These are phyloP conservation scores for Echinochloa phyllopogon DNA, from an alignment of 176 grass and related monocot species.

Conservation along the genomic window DNA sequence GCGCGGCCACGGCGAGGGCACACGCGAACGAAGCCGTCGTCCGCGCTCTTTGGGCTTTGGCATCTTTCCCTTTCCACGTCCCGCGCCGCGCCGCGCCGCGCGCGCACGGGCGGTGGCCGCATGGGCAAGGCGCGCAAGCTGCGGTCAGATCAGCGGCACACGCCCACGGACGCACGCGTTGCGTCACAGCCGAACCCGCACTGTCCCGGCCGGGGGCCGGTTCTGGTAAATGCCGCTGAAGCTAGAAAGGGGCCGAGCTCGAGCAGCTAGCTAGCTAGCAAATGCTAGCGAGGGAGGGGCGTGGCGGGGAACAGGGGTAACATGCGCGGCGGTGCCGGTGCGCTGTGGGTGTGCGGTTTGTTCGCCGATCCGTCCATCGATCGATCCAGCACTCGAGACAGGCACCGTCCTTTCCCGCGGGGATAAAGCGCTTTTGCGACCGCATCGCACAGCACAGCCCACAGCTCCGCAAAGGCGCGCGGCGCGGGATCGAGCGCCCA, in stretches of 20 bases:
- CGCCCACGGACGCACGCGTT: neutral
- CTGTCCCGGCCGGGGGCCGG: neutral
- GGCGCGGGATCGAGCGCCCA: too few species aligned
- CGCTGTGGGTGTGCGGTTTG: neutral
- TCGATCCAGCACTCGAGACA: neutral
- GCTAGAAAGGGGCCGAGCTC: neutral
- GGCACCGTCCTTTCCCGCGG: constrained; percentile 14
- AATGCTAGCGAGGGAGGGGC: neutral
- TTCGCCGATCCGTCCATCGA: constrained; percentile 11
- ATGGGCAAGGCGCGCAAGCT: neutral
- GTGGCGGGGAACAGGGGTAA: constrained; percentile 56
- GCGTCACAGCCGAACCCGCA: neutral
- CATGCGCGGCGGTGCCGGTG: constrained; percentile 39
- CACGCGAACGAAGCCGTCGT: neutral
- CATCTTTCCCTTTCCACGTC: too few species aligned
- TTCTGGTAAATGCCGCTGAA: neutral
- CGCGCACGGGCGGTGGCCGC: neutral
- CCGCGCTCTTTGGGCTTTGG: too few species aligned
- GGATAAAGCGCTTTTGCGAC: constrained; percentile 42
- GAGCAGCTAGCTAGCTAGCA: too few species aligned
- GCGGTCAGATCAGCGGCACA: neutral
- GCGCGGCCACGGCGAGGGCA: neutral
- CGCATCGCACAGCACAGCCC: neutral
- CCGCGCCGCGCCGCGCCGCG: too few species aligned
- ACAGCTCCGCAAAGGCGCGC: neutral